Percentiles rank a stretch among this genome's conserved stretches.
Evolutionary conservation across 768 basidiomycete genomes (phyloP).

Genomic region (Paxillus ammoniavirescens): DNA sequence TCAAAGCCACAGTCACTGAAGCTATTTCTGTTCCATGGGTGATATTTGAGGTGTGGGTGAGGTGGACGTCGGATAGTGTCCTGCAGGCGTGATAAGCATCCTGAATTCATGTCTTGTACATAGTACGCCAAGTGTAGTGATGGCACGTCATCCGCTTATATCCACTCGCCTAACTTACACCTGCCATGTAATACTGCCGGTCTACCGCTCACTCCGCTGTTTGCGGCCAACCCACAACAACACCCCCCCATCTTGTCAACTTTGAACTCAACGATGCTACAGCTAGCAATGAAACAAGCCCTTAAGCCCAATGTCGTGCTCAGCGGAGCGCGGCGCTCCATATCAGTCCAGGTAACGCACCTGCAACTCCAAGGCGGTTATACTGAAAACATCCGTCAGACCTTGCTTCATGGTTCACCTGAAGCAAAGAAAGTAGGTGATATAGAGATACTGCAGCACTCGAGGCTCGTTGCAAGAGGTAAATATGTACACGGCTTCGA

Average conservation of each 20-base stretch:
- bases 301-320: constrained; percentile 13
- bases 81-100: too few species aligned
- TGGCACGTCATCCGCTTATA: constrained; percentile 2
- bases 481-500: constrained; percentile 94
- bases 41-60: constrained; percentile 42
- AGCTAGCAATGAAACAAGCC: constrained; percentile 14
- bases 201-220: too few species aligned
- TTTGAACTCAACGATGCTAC: constrained; percentile 20
- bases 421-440: constrained; percentile 86
- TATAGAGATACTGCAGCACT: constrained; percentile 76
- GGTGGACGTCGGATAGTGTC: constrained; percentile 14
- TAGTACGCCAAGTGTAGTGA: too few species aligned
- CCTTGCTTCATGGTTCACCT: constrained; percentile 89
- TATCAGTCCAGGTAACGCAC: constrained; percentile 61
- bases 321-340: constrained; percentile 40
- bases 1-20: constrained; percentile 27
- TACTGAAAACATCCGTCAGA: constrained; percentile 45
- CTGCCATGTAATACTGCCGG: too few species aligned
- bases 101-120: too few species aligned
- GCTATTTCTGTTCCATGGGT: constrained; percentile 33
- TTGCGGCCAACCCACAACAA: neutral
- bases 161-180: neutral
- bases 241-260: neutral
- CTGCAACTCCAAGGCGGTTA: constrained; percentile 18
- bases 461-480: constrained; percentile 83